Evolutionary conservation across 768 basidiomycete genomes (phyloP), one percentile per base, ranked within the genome.

Genomic region (Termitomyces sp.): DNA sequence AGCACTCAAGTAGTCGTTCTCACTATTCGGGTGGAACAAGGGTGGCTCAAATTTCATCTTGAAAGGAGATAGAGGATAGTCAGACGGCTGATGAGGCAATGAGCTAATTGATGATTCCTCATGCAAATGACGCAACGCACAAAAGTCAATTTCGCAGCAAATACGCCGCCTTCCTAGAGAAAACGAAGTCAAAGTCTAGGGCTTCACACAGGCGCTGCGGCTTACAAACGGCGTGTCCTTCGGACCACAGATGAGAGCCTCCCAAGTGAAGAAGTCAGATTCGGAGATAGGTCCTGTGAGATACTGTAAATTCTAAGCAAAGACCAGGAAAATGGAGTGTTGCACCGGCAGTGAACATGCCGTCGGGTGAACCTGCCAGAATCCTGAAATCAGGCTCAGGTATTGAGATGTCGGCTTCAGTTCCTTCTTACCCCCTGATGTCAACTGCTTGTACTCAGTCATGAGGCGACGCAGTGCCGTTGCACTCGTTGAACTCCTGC

Each of bases 1-100:
- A 58, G 45, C 49, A 56, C 24, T 36, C 6, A 47, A 48, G 22
- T 54, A 36, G 52, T 50, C 48, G 32, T 53, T 74, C 90, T 72
- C 64, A 96, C 97, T 90, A 71, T 99, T 99, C 18, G 97, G 97
- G 73, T 99, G 97, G 73, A 98, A 91, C 56, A 99, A 71, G 2
- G 96, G 95, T 3, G 97, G 97, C 46, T 98, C 94, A 66, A 99
- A 99, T 68, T 84, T 93, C 97, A 99, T 98, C 77, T 94, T 98
- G 86, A 98, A 98, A 20, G 97, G 97, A 53, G 92, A 96, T 66
- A 99, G 76, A 33, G 97, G 97, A 73, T 99, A 99, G 69, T 99
- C 97, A 40, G 80, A 69, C 0, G 94, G 94, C 93, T 94, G 58
- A 8, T 42, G 30, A n/a, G 43, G 43, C 42, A 16, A 53, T 53